Percentiles rank a stretch among this genome's conserved stretches.
Conservation (phyloP, 2,329 filamentous ascomycete species). For the Colletotrichum euphorbiae region DNA sequence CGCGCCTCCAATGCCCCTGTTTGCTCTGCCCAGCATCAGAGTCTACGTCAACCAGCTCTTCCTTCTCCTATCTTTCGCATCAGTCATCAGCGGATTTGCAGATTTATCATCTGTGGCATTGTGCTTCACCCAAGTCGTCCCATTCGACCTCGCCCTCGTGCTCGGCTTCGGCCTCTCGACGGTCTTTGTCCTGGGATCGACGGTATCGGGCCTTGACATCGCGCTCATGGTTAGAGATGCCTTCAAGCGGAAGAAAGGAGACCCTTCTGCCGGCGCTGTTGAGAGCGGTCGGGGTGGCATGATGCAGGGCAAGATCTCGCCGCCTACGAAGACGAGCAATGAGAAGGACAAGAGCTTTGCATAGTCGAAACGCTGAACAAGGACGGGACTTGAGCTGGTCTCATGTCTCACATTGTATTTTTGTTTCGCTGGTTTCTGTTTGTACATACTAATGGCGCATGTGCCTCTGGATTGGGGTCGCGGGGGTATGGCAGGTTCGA, state of each 20-base stretch:
- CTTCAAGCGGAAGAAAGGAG: slow-evolving; percentile 19
- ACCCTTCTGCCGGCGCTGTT: neutral
- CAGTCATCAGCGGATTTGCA: slow-evolving; percentile 45
- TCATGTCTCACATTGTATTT: neutral
- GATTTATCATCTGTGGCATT: slow-evolving; percentile 46
- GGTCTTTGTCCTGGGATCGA: slow-evolving; percentile 43
- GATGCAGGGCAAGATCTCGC: slow-evolving; percentile 1
- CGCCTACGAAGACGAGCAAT: neutral
- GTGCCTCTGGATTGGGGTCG: neutral
- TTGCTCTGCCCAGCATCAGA: slow-evolving; percentile 37
- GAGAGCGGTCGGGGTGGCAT: slow-evolving; percentile 20
- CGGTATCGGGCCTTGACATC: slow-evolving; percentile 42
- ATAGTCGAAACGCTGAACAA: neutral
- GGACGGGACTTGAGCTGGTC: slow-evolving; percentile 20
- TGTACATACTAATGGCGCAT: neutral
- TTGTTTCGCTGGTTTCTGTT: too few relatives aligned
- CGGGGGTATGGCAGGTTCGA: neutral
- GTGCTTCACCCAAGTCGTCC: slow-evolving; percentile 45
- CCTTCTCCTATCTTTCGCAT: slow-evolving; percentile 42
- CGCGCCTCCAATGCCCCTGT: neutral
- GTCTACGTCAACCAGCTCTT: slow-evolving; percentile 45
- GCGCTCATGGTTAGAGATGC: slow-evolving; percentile 32
- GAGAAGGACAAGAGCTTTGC: slow-evolving; percentile 19
- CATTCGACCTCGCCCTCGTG: slow-evolving; percentile 44
- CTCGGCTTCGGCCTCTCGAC: slow-evolving; percentile 44